phyloP scores from a whole-genome alignment of 2,329 filamentous ascomycete genomes.

The Fusarium sp. region DNA sequence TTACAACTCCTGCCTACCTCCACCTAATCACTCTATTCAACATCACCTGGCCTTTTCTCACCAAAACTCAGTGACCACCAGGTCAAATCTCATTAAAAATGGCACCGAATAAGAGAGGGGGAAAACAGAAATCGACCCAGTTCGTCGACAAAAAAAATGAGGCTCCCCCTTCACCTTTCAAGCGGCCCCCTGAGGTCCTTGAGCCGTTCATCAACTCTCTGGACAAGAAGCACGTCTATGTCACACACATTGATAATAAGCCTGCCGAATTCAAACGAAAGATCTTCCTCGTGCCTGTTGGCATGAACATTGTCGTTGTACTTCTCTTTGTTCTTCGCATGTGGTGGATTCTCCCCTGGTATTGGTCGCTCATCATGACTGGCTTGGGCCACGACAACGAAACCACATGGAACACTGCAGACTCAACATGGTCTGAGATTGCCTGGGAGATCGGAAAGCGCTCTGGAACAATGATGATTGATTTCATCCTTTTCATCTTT shows the following conservation, averaged over 20 bases:
- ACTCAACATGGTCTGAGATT: conserved; percentile 68
- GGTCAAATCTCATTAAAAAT: conserved; percentile 31
- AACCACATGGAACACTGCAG: conserved; percentile 70
- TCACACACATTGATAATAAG: conserved; percentile 83
- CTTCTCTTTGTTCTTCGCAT: conserved; percentile 75
- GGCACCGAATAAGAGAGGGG: conserved; percentile 51
- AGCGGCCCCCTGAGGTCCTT: conserved; percentile 71
- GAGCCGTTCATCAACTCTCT: conserved; percentile 75
- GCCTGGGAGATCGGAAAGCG: conserved; percentile 68
- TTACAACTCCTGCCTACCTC: conserved; percentile 20
- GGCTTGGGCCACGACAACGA: conserved; percentile 74
- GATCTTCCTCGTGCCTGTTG: conserved; percentile 82
- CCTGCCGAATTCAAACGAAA: conserved; percentile 79
- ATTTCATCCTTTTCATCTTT: conserved; percentile 76
- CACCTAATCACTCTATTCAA: conserved; percentile 3
- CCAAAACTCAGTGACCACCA: not conserved
- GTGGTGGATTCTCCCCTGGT: conserved; percentile 77
- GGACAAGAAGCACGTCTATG: conserved; percentile 78
- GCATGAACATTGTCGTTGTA: conserved; percentile 78
- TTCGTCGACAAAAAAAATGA: conserved; percentile 43
- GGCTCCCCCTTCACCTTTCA: conserved; percentile 73
- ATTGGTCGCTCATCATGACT: conserved; percentile 74
- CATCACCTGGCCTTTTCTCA: conserved; percentile 9
- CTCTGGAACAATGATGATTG: conserved; percentile 74
- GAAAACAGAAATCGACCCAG: conserved; percentile 48